Conservation (phyloP, 2,329 filamentous ascomycete genomes). For the Chrysoporthe austroafricana region DNA sequence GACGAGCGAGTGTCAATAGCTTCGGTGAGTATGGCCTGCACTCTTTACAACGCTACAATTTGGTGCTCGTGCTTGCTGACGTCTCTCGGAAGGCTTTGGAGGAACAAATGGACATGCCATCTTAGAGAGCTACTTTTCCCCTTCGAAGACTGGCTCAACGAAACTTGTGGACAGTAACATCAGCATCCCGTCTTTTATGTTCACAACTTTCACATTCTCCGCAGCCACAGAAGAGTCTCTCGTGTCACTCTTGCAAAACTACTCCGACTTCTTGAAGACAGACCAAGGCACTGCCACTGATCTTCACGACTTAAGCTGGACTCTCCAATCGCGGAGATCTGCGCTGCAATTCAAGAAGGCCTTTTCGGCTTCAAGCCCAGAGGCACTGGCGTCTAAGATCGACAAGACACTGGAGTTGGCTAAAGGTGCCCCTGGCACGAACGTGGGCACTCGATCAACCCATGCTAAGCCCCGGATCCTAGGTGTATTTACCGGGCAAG, state of each 20-base stretch:
- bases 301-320: background rate
- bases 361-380: slow-evolving; percentile 29
- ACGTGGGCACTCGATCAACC: background rate
- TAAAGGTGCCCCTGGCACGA: background rate
- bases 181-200: background rate
- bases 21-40: slow-evolving; percentile 35
- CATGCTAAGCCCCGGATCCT: slow-evolving; percentile 33
- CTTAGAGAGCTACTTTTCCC: slow-evolving; percentile 30
- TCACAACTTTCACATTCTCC: slow-evolving; percentile 36
- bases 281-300: background rate
- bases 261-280: background rate
- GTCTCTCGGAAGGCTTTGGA: slow-evolving; percentile 28
- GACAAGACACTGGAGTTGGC: slow-evolving; percentile 28
- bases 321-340: slow-evolving; percentile 2
- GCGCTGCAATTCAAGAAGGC: slow-evolving; percentile 18
- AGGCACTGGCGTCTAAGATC: slow-evolving; percentile 33
- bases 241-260: background rate
- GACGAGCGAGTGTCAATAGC: slow-evolving; percentile 39
- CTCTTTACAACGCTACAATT: too few relatives aligned
- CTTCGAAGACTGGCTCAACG: too few relatives aligned
- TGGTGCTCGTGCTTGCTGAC: background rate
- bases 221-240: slow-evolving; percentile 33
- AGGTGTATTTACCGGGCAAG: slow-evolving; percentile 42
- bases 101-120: slow-evolving; percentile 42
- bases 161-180: background rate